Base-by-base conservation (phyloP, 148 eudicot genomes). In the Heliamphora exappendiculata region DNA sequence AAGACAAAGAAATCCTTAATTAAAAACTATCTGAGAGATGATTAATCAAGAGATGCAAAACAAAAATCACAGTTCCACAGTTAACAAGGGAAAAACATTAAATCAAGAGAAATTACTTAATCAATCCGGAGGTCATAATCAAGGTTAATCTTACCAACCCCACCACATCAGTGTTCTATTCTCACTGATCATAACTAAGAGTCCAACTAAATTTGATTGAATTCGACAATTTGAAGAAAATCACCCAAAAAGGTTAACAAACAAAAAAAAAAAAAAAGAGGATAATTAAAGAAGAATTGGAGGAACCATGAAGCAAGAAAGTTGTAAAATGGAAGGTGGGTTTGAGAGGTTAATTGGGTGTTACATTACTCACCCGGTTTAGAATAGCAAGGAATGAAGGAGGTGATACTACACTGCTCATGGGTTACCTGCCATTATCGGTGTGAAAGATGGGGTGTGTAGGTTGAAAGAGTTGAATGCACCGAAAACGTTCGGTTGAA, bases 381-480 rank as follows among this genome's bases (percentile, higher is more conserved):
- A 10, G 47, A 11, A 36, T 5, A 70, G 31, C 22, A n/a, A 1
- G 50, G 57, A 11, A 26, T 0, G 63, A 51, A 71, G 39, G 29
- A 3, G 50, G 24, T 33, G 62, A 9, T 5, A 29, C 36, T 26
- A 13, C 16, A 49, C 36, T 34, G 37, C 26, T 64, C 41, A 62
- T 31, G 50, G 47, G 36, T 71, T 41, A 72, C 51, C 65, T 64
- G 69, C 76, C 76, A 72, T 78, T 73, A 1, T 37, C 36, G 39
- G 53, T 49, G 41, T 47, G 49, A 78, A 51, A 39, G 76, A 64
- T 17, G 37, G 33, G 20, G n/a, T 22, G n/a, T 49, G 37, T 33
- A n/a, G 16, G 3, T 44, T 28, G n/a, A 19, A n/a, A 36, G 68
- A 42, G 24, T 42, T 33, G 47, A 39, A 73, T 39, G 44, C 65